Evolutionary conservation across 331 rosid genomes (phyloP), one percentile per base, ranked within the genome.

Genomic region (Saraca asoca): DNA sequence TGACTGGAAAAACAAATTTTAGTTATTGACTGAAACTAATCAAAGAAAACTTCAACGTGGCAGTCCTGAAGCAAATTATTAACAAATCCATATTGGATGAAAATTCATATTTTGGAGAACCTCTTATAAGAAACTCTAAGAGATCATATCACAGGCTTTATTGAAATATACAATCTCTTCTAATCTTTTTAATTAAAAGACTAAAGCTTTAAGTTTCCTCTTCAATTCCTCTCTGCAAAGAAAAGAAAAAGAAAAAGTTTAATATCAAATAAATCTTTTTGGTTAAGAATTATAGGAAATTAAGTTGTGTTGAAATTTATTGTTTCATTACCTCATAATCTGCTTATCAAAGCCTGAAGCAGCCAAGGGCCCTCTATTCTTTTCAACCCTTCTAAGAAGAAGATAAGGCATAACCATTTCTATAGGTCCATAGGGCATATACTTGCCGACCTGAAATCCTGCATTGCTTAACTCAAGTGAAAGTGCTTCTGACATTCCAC

Each of bases 401-500:
- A 94, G 95, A 18, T 94, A 94, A 5, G 98, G 97, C 76, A 94
- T 85, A 13, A 90, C 96, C 50, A 62, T 73, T 24, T 86, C 88
- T 1, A 94, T 76, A 0, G 92, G 88, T 18, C 98, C 98, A 70
- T 86, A 94, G 7, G 98, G 97, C 97, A 94, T 84, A 2, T 94
- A 94, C 76, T 94, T 94, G 51, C 98, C 90, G 2, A 94, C 98
- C 69, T 86, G 96, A 70, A 94, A 94, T 65, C 98, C 98, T 59
- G 97, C 94, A 59, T 86, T 86, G 74, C 88, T 80, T 60, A 94
- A 62, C 12, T 86, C 90, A 64, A 72, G 86, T 12, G 98, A 94
- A n/a, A 94, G 83, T 11, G 90, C 86, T 24, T 94, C 98, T 3
- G 97, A 79, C 98, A 94, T 94, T 48, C 98, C 98, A 20, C 74